Evolutionary conservation across 2,329 filamentous ascomycete species (phyloP), one percentile per base, ranked within the genome.

Genomic region (Cladophialophora chaetospira): DNA sequence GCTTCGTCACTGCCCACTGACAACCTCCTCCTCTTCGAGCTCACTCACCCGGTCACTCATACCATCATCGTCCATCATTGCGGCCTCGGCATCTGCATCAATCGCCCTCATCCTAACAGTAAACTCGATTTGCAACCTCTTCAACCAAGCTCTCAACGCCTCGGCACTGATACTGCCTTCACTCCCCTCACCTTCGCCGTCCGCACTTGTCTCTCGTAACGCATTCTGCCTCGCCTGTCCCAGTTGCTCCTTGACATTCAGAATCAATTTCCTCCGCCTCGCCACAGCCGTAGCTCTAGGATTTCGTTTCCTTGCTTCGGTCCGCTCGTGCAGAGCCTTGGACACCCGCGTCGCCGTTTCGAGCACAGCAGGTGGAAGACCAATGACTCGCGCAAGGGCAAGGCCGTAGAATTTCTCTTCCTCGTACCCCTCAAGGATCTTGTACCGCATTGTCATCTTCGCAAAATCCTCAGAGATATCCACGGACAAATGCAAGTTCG

Each of bases 381-480:
- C 86, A 21, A 94, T 79, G 0, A 91, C 82, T 28, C 84, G 83
- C 0, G 93, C 91, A 3, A 97, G 79, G 0, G 86, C 80, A n/a
- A 97, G 81, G 0, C 94, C 94, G 66, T 99, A 99, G 64, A 91
- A 85, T 43, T 84, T 77, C 53, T 90, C 85, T 54, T 83, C 75
- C 1, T 89, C 82, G 0, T 82, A 83, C 0, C 94, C 93, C 11
- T 87, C 81, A 0, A 83, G 79, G 33, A 97, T 82, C 62, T 86
- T 92, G 73, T 97, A 97, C 0, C 94, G 77, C 91, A 97, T 97
- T 0, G 82, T 89, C 75, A 96, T 88, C 31, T 57, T 57, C 10
- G 54, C 44, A 21, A 42, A 50, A 2, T 81, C 73, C 0, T 75
- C 71, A 0, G 77, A 77, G 43, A 86, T 84, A 38, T 91, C 81